These are phyloP conservation scores for Aspergillus tanneri DNA, from an alignment of 2,329 filamentous ascomycete species.

Conservation along the genomic window DNA sequence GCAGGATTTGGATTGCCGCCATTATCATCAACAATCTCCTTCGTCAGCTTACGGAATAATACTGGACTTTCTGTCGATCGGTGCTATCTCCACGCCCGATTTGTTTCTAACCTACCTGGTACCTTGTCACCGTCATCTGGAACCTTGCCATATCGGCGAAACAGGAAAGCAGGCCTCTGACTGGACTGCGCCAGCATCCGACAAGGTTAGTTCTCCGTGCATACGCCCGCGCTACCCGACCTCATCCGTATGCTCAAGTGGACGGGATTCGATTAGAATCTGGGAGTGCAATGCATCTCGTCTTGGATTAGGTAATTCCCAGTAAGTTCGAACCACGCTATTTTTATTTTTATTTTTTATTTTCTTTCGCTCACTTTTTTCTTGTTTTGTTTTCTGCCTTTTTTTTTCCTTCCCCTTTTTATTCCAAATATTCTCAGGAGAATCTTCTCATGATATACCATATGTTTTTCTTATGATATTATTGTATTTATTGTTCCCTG, in stretches of 20 bases:
- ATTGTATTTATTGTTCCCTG: neutral
- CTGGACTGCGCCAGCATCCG: slow-evolving; percentile 5
- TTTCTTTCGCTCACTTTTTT: neutral
- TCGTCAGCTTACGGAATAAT: neutral
- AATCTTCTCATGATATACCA: too few species aligned
- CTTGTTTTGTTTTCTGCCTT: neutral
- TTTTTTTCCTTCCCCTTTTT: neutral
- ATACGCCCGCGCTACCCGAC: slow-evolving; percentile 20
- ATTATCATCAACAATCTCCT: neutral
- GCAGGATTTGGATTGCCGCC: neutral
- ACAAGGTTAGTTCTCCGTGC: slow-evolving; percentile 14
- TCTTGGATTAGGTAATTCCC: slow-evolving; percentile 5
- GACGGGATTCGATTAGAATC: neutral
- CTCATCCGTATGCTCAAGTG: slow-evolving; percentile 10
- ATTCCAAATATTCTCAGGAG: too few species aligned
- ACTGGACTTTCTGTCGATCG: neutral
- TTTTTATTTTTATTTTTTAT: neutral
- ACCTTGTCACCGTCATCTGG: neutral
- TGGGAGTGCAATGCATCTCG: neutral
- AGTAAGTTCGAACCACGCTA: neutral
- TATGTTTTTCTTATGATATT: too few species aligned
- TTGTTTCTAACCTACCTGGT: too few species aligned
- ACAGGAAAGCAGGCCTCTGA: neutral
- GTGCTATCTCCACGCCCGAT: neutral
- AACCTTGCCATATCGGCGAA: neutral